These are phyloP conservation scores for Epichloe coenophiala DNA, from an alignment of 2,329 filamentous ascomycete genomes.

Conservation along the genomic window DNA sequence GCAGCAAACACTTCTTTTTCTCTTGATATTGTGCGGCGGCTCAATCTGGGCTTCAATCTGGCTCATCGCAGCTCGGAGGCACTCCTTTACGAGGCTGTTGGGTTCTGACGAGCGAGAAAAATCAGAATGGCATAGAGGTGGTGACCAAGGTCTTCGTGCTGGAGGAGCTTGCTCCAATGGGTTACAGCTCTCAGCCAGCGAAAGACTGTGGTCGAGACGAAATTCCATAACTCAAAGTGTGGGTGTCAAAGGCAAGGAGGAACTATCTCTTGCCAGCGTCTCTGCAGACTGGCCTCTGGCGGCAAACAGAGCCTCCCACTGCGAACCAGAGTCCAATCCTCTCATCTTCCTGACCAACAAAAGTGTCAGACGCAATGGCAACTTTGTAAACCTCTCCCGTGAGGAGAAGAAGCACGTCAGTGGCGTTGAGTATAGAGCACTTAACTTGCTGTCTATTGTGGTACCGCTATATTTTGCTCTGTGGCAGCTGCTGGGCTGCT, in stretches of 20 bases:
- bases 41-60: slow-evolving; percentile 53
- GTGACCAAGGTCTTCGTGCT: neutral
- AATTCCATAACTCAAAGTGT: neutral
- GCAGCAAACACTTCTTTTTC: slow-evolving; percentile 52
- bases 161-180: neutral
- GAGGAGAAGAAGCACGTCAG: slow-evolving; percentile 32
- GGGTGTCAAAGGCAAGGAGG: neutral
- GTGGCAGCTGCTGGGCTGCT: slow-evolving; percentile 44
- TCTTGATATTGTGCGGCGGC: slow-evolving; percentile 52
- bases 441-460: slow-evolving; percentile 42
- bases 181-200: neutral
- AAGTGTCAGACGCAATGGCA: slow-evolving; percentile 34
- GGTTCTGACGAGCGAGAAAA: slow-evolving; percentile 25
- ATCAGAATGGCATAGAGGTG: neutral
- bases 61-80: slow-evolving; percentile 46
- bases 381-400: slow-evolving; percentile 38
- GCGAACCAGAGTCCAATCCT: neutral
- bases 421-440: slow-evolving; percentile 42
- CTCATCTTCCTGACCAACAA: neutral
- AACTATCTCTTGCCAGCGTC: no score
- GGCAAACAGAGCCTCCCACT: neutral
- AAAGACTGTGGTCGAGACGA: neutral
- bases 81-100: slow-evolving; percentile 50
- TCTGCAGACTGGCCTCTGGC: neutral
- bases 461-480: slow-evolving; percentile 47